Base-by-base conservation (phyloP, 2,329 filamentous ascomycete species). In the Penicillium rolfsii region DNA sequence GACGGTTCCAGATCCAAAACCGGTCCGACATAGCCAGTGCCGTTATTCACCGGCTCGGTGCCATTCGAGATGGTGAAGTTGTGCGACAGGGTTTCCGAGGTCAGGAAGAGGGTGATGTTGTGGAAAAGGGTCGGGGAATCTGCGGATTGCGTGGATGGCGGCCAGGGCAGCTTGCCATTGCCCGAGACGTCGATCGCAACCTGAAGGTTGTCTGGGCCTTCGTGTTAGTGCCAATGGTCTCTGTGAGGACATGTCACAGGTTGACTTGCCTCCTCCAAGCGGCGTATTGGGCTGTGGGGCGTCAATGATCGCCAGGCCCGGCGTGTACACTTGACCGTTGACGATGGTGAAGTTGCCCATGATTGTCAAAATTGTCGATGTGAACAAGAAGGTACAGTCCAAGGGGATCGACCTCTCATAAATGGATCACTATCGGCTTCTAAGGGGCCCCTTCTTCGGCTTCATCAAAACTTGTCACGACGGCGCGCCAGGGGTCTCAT, bases 51-150 rank as follows among this genome's bases (percentile, higher is more conserved):
- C 3, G 80, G 77, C 5, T 80, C 81, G 2, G 86, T 88, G 54
- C 85, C 84, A 72, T 89, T 89, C 4, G 85, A 84, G 61, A 90
- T 83, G 33, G 88, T 91, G 66, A 91, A 85, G 74, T 91, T 91
- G 49, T 67, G 60, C 11, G 64, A 66, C 30, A 58, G 43, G 5
- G 65, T 59, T 22, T 64, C 49, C 8, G 65, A 67, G 35, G 65
- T 67, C 38, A 67, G 30, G 30, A 67, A 67, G 4, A 67, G 40
- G 7, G 63, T 67, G 55, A 68, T 67, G 41, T 54, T 56, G 56
- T 64, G 57, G 45, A 68, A 63, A 8, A 41, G 58, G 4, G 64
- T 68, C 7, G 61, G 40, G 3, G 63, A 55, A 45, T 66, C 45
- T 4, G 50, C 35, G 36, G 59, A 43, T 24, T 64, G 46, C 7